Evolutionary conservation across 176 grass and related monocot species (phyloP).

Genomic region (Pharus latifolius): DNA sequence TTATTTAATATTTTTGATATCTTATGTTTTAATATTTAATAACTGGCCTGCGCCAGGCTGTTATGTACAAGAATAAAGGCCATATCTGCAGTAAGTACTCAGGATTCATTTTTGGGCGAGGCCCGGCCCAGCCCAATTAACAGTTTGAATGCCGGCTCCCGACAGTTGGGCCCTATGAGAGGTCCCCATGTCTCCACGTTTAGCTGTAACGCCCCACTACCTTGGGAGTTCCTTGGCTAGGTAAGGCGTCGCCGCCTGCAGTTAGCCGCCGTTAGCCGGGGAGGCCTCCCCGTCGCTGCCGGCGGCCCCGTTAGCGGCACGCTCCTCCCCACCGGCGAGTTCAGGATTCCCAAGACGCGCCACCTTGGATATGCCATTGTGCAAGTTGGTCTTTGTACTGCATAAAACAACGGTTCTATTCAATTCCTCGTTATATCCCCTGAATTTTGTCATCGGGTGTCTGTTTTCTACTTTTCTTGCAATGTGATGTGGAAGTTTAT

Average conservation of each 20-base stretch:
- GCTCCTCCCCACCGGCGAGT: neutral
- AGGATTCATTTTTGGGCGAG: no score
- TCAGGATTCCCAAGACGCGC: neutral
- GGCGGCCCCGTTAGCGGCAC: neutral
- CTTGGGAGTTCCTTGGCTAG: no score
- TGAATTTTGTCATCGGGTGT: no score
- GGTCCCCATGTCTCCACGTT: neutral
- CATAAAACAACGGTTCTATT: neutral
- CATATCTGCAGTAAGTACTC: neutral
- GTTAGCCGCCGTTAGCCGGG: conserved; percentile 3
- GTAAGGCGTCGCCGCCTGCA: neutral
- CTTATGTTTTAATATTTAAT: no score
- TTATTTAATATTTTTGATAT: no score
- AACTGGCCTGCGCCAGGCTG: no score
- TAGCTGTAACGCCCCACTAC: neutral
- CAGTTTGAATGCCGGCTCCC: no score
- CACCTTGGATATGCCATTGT: neutral
- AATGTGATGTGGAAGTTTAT: neutral
- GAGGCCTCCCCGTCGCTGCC: neutral
- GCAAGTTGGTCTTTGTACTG: neutral
- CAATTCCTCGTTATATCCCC: neutral
- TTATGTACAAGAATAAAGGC: neutral
- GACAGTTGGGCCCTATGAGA: neutral
- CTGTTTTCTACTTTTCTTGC: neutral
- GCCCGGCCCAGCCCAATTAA: neutral